Conservation (phyloP, 129 eudicot genomes). For the Saussurea involucrata region DNA sequence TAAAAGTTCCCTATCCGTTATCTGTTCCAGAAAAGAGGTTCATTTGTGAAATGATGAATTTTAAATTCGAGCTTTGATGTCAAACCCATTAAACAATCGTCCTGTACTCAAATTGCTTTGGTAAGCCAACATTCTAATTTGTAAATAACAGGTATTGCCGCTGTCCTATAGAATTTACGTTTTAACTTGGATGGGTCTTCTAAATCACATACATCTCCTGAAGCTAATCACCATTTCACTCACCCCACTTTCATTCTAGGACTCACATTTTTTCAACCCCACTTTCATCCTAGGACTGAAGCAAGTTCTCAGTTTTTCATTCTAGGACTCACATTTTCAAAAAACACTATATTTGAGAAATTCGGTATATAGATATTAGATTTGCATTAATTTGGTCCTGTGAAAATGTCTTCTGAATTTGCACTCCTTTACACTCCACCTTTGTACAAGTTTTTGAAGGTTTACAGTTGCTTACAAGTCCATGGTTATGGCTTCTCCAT, state of each 20-base stretch:
- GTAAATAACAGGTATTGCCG: not conserved
- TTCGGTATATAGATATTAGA: not conserved
- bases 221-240: not conserved
- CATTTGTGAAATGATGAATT: not conserved
- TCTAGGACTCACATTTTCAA: too few relatives aligned
- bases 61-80: not conserved
- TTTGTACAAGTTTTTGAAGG: not conserved
- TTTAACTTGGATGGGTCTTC: not conserved
- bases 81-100: not conserved
- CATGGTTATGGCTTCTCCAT: not conserved
- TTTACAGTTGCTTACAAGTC: not conserved
- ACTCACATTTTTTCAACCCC: too few relatives aligned
- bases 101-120: not conserved
- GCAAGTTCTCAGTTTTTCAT: not conserved
- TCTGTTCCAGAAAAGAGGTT: not conserved
- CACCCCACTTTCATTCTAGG: not conserved
- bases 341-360: not conserved
- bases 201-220: not conserved
- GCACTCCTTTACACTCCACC: not conserved
- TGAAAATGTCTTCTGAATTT: not conserved
- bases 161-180: not conserved
- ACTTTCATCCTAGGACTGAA: not conserved
- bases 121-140: not conserved
- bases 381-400: not conserved
- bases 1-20: not conserved